Evolutionary conservation across 768 basidiomycete species (phyloP).

Genomic region (Tylopilus rubrobrunneus): DNA sequence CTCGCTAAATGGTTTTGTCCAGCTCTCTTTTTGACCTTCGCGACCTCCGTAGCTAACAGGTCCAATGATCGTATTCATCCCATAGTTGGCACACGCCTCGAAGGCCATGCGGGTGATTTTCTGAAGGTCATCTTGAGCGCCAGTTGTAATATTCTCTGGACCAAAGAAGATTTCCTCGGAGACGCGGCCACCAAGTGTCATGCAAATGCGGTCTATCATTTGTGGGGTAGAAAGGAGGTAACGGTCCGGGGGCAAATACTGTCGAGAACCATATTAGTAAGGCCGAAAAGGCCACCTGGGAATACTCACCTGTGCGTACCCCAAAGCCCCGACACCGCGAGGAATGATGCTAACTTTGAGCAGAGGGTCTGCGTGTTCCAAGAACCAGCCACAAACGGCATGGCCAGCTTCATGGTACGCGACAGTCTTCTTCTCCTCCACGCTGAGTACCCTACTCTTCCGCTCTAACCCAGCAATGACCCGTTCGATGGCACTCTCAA

Average conservation of each 20-base stretch:
- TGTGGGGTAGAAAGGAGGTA: conserved; percentile 95
- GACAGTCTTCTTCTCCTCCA: conserved; percentile 97
- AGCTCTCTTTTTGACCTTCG: conserved; percentile 76
- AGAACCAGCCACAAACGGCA: conserved; percentile 97
- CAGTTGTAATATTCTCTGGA: conserved; percentile 86
- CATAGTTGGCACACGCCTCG: conserved; percentile 92
- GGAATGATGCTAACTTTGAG: conserved; percentile 99
- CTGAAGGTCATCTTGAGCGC: conserved; percentile 96
- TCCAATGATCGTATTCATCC: conserved; percentile 93
- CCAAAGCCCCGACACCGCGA: conserved; percentile 89
- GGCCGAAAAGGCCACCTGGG: background rate
- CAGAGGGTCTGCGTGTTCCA: conserved; percentile 95
- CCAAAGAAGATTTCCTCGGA: conserved; percentile 99
- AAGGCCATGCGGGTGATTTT: conserved; percentile 99
- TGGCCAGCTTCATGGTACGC: conserved; percentile 99
- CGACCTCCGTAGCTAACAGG: conserved; percentile 96
- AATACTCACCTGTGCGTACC: conserved; percentile 82
- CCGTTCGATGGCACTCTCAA: conserved; percentile 96
- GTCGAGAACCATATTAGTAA: conserved; percentile 7
- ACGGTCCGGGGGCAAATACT: conserved; percentile 94
- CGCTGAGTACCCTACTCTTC: conserved; percentile 88
- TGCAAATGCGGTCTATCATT: conserved; percentile 93
- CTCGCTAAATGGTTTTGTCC: conserved; percentile 98
- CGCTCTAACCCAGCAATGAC: conserved; percentile 97
- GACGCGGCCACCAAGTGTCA: conserved; percentile 97